Evolutionary conservation across 345 rosid genomes (phyloP), one percentile per base, ranked within the genome.

Genomic region (Trapa incisa): DNA sequence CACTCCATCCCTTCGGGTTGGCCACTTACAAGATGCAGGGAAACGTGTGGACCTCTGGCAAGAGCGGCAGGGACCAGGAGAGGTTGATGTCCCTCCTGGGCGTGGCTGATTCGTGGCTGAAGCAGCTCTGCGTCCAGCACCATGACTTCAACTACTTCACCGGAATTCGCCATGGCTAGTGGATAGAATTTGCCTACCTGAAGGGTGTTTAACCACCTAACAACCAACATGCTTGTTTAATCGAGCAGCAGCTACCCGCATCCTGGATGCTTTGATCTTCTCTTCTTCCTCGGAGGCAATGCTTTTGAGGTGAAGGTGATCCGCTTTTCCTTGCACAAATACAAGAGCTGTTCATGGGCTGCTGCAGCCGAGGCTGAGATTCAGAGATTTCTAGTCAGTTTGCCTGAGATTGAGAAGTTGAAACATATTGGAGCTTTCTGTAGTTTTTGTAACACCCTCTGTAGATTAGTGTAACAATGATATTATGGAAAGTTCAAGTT

Each of bases 1-100:
- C 72, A 42, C 81, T 82, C 43, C 74, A 64, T 3, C 78, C 86
- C 5, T 82, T 82, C 33, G 86, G 79, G 60, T 32, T 82, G 68
- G 83, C 83, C 67, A 82, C 83, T 37, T 80, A 80, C 80, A 82
- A 82, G 81, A 82, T 82, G 86, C 86, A 82, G 65, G 86, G 86
- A 33, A 70, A 78, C 14, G 75, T 82, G 65, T 80, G 86, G 86
- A 70, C 72, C n/a, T 72, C 81, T 43, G 83, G 86, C 45, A 75
- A 74, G 74, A 43, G 68, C 10, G 80, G 83, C 10, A 47, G 68
- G 73, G 82, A 74, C 80, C 83, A 80, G 36, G 83, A 80, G 36
- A 72, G 79, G 83, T 67, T 82, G 36, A 66, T 63, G 64, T 82
- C 86, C 48, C 77, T 80, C 32, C 68, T 75, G 66, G 75, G 83